Conservation (phyloP, 164 flowering plant species). For the Sedum album region DNA sequence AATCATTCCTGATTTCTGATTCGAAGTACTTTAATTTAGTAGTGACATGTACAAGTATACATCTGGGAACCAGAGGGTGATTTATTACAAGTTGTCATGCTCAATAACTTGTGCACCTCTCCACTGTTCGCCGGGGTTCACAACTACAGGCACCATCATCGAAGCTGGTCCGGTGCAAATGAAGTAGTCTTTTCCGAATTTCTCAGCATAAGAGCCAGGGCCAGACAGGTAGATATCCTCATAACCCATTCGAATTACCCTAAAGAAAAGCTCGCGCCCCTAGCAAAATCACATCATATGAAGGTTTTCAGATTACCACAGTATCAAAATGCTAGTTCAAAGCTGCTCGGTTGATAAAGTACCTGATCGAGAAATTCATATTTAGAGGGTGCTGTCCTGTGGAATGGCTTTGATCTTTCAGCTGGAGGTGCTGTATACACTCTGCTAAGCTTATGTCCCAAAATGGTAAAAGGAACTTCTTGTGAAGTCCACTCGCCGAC, state of each 20-base stretch:
- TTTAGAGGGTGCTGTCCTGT: slow-evolving; percentile 63
- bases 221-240: slow-evolving; percentile 41
- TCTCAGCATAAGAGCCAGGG: slow-evolving; percentile 64
- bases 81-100: slow-evolving; percentile 72
- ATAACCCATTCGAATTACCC: slow-evolving; percentile 73
- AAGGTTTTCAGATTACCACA: background rate
- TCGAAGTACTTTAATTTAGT: background rate
- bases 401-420: slow-evolving; percentile 57
- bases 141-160: slow-evolving; percentile 63
- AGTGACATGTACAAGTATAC: background rate
- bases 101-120: slow-evolving; percentile 83
- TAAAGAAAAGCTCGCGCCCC: slow-evolving; percentile 64
- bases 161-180: slow-evolving; percentile 88
- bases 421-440: slow-evolving; percentile 65
- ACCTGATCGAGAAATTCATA: slow-evolving; percentile 88
- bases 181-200: slow-evolving; percentile 65
- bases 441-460: slow-evolving; percentile 63
- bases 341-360: slow-evolving; percentile 21
- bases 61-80: background rate
- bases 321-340: background rate
- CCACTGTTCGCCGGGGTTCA: slow-evolving; percentile 76
- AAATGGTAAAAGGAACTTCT: slow-evolving; percentile 42
- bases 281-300: slow-evolving; percentile 17
- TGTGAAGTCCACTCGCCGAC: slow-evolving; percentile 61
- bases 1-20: background rate